Evolutionary conservation across 1,284 basidiomycete species (phyloP), one percentile per base, ranked within the genome.

Genomic region (Peniophora sp.): DNA sequence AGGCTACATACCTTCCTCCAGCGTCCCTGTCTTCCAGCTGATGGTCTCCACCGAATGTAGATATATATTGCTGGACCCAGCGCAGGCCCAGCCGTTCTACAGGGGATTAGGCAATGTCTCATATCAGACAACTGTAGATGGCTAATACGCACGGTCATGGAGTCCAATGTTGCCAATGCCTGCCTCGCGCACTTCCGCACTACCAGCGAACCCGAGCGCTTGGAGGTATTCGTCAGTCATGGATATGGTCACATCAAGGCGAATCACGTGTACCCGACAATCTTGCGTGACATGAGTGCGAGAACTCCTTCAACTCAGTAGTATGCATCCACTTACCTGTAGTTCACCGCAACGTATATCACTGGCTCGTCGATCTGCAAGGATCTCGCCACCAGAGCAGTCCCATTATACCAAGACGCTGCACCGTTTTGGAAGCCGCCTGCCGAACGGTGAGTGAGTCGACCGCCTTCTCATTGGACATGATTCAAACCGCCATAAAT

Each of bases 1-100:
- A 10, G 23, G 22, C 43, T 22, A 12, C n/a, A 41, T 12, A 14
- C 58, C n/a, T n/a, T n/a, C n/a, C n/a, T n/a, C n/a, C 73, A 48
- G 61, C 79, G 78, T 81, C 72, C 1, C 76, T 79, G 3, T 81
- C 79, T 58, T 73, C 73, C n/a, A n/a, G n/a, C 2, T 66, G 63
- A n/a, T 76, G 75, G 58, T 86, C 77, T 5, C 85, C 85, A 1
- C 83, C 83, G 52, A 88, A 87, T 1, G 65, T 63, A 12, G 63
- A 54, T 42, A 88, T 83, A 57, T 87, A 82, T 57, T 79, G 71
- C 54, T 84, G 77, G 0, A 86, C 66, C 84, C 85, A 88, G 52
- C 78, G 62, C 15, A 89, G 62, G 0, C 81, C 81, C 34, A 71
- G 59, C 8, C 75, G 73, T 59, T 81, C 78, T 81, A n/a, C n/a